Percentiles rank a stretch among this genome's conserved stretches.
Conservation (phyloP, 768 basidiomycete genomes). For the Tulasnella sp. region DNA sequence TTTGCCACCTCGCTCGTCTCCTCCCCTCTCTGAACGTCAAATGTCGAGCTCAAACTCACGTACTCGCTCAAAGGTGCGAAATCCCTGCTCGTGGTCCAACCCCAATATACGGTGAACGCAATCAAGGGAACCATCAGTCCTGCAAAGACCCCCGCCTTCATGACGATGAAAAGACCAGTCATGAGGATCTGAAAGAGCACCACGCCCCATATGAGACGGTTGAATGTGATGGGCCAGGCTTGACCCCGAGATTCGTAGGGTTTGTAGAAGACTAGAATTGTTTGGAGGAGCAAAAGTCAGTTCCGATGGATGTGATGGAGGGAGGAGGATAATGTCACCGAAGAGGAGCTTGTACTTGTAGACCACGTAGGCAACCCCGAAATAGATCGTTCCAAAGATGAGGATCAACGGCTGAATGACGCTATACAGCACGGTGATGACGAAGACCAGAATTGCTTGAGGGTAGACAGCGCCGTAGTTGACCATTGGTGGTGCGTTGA, state of each 20-base stretch:
- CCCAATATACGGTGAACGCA: conserved; percentile 62
- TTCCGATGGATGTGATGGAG: not conserved
- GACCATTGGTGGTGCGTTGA: conserved; percentile 96
- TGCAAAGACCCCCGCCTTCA: conserved; percentile 45
- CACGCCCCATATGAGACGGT: conserved; percentile 84
- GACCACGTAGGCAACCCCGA: conserved; percentile 89
- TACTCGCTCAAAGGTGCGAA: conserved; percentile 67
- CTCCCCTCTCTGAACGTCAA: conserved; percentile 82
- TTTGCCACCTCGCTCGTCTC: conserved; percentile 68
- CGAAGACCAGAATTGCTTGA: conserved; percentile 91
- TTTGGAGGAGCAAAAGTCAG: not conserved
- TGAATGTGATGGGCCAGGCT: conserved; percentile 94
- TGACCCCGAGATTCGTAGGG: conserved; percentile 96
- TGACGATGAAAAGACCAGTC: conserved; percentile 85
- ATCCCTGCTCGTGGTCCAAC: conserved; percentile 58
- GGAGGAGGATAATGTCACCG: conserved; percentile 41
- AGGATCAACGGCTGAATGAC: conserved; percentile 92
- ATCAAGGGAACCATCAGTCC: conserved; percentile 66
- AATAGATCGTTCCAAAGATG: conserved; percentile 91
- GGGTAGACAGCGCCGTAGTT: conserved; percentile 97
- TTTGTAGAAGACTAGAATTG: conserved; percentile 78
- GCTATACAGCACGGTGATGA: conserved; percentile 89
- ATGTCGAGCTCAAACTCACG: conserved; percentile 76
- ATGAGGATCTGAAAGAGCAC: conserved; percentile 92
- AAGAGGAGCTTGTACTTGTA: conserved; percentile 98